Percentiles rank a stretch among this genome's conserved stretches.
Evolutionary conservation across 2,329 filamentous ascomycete species (phyloP).

Genomic region (Podosphaera fusca): DNA sequence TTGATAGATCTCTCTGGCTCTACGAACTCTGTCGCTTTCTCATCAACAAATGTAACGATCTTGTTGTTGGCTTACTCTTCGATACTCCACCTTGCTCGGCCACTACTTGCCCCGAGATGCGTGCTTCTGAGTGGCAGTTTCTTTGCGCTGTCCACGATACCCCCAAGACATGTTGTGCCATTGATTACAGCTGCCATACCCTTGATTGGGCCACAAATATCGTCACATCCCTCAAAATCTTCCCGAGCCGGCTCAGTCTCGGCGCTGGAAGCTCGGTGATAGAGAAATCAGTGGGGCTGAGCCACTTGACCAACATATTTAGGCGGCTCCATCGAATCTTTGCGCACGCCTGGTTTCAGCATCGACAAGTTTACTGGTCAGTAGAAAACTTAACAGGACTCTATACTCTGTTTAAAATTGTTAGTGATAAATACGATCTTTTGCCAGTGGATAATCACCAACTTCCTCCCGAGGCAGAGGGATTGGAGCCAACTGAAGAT

Average conservation of each 20-base stretch:
- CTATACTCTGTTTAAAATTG: conserved; percentile 91
- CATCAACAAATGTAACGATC: conserved; percentile 76
- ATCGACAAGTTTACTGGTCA: conserved; percentile 83
- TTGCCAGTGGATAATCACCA: conserved; percentile 92
- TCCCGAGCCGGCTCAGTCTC: conserved; percentile 46
- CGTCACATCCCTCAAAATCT: conserved; percentile 83
- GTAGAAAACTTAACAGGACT: conserved; percentile 78
- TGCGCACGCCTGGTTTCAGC: conserved; percentile 96
- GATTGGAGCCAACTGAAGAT: conserved; percentile 36
- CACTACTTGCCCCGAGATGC: conserved; percentile 88
- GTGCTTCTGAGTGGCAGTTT: conserved; percentile 96
- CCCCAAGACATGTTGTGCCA: conserved; percentile 90
- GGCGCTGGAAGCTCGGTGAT: conserved; percentile 23
- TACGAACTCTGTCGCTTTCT: conserved; percentile 96
- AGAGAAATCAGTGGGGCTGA: conserved; percentile 40
- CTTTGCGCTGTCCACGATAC: conserved; percentile 93
- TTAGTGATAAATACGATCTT: conserved; percentile 77
- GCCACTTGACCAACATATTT: conserved; percentile 88
- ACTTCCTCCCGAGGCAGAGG: conserved; percentile 78
- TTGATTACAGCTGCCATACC: conserved; percentile 97
- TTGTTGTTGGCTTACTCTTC: conserved; percentile 82
- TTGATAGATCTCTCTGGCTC: conserved; percentile 79
- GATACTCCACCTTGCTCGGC: conserved; percentile 76
- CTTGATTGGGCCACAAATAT: conserved; percentile 94
- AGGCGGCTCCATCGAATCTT: conserved; percentile 87